phyloP scores from a whole-genome alignment of 768 basidiomycete species.

The Termitomyces eurrhizus region DNA sequence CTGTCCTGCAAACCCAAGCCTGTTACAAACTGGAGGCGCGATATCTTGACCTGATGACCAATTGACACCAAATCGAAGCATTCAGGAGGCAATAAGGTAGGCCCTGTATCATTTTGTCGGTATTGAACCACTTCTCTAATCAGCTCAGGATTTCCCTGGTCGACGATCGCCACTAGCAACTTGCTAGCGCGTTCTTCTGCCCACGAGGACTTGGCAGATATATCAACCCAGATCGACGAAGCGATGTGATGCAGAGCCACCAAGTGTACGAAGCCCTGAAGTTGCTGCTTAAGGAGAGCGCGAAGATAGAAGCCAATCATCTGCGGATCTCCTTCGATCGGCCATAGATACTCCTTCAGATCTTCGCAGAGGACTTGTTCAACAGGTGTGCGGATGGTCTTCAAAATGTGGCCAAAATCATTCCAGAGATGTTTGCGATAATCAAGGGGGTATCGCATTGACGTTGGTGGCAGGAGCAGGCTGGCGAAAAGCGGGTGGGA shows the following conservation, averaged over 20 bases:
- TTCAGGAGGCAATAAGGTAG: slow-evolving; percentile 12
- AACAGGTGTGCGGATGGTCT: slow-evolving; percentile 49
- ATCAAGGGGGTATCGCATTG: slow-evolving; percentile 75
- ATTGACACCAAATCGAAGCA: slow-evolving; percentile 9
- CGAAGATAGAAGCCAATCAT: slow-evolving; percentile 62
- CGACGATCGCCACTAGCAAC: slow-evolving; percentile 48
- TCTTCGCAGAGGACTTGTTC: slow-evolving; percentile 51
- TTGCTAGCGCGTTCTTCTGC: slow-evolving; percentile 36
- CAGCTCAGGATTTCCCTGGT: slow-evolving; percentile 42
- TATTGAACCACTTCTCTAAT: slow-evolving; percentile 58
- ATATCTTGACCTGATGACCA: not conserved
- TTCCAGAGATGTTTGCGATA: slow-evolving; percentile 84
- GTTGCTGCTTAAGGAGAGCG: slow-evolving; percentile 41
- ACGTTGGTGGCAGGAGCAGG: slow-evolving; percentile 71
- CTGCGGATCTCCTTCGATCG: slow-evolving; percentile 59
- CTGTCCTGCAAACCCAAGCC: slow-evolving; percentile 14
- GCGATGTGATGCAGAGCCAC: slow-evolving; percentile 81
- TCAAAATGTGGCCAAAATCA: slow-evolving; percentile 67
- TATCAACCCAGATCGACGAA: slow-evolving; percentile 68
- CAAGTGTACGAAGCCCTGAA: slow-evolving; percentile 57
- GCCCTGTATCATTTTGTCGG: slow-evolving; percentile 19
- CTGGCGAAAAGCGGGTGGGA: slow-evolving; percentile 71
- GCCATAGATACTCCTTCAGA: slow-evolving; percentile 64
- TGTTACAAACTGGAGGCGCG: slow-evolving; percentile 11
- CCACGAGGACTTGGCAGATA: slow-evolving; percentile 25